Conservation (phyloP, 768 basidiomycete species). For the Mycena capillaripes region DNA sequence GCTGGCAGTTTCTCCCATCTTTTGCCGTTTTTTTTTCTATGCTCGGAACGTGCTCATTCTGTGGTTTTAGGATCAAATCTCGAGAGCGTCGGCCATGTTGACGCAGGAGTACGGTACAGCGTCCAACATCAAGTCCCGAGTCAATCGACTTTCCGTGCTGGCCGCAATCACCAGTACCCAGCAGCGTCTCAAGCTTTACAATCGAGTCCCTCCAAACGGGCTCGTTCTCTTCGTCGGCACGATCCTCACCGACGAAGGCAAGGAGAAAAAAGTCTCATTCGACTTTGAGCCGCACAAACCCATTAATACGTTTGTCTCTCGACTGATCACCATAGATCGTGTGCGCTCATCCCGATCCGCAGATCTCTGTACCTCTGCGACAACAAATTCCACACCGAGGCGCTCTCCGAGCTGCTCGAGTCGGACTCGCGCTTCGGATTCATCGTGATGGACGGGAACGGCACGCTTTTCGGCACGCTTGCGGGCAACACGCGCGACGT, state of each 20-base stretch:
- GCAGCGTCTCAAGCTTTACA: constrained; percentile 96
- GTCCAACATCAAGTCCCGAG: constrained; percentile 99
- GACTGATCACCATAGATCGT: not conserved
- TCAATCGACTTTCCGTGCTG: constrained; percentile 96
- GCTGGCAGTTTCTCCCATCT: no score
- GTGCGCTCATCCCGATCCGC: constrained; percentile 28
- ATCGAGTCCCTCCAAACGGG: constrained; percentile 95
- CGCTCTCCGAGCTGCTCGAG: constrained; percentile 95
- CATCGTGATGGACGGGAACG: constrained; percentile 99
- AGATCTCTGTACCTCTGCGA: constrained; percentile 99
- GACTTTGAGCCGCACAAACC: constrained; percentile 99
- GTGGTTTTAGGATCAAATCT: constrained; percentile 87
- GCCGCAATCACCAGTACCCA: constrained; percentile 99
- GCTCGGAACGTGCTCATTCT: constrained; percentile 24
- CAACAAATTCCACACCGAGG: constrained; percentile 99
- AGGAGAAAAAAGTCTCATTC: constrained; percentile 99
- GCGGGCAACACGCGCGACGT: constrained; percentile 98
- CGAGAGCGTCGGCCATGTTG: constrained; percentile 93
- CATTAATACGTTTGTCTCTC: constrained; percentile 90
- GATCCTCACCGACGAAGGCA: constrained; percentile 97
- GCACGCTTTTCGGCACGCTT: constrained; percentile 94
- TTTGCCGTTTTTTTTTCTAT: no score
- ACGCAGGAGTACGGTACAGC: constrained; percentile 99
- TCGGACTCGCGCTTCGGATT: constrained; percentile 98
- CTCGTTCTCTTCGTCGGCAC: constrained; percentile 98